Conservation (phyloP, 2,329 filamentous ascomycete genomes). For the Hypoxylon sp. region DNA sequence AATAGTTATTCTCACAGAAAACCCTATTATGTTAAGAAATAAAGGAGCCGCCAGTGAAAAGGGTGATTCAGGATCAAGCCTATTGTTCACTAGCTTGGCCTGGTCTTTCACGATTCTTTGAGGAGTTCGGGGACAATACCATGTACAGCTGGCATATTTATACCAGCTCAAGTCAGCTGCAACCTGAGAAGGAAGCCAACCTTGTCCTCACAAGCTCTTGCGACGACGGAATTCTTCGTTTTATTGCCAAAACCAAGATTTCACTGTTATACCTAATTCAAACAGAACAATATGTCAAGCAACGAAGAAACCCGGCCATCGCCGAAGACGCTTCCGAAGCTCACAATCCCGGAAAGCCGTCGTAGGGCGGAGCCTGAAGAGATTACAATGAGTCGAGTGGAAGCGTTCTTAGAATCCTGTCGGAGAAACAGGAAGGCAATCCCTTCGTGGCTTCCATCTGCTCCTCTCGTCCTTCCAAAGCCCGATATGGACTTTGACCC, state of each 20-base stretch:
- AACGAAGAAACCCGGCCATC: conserved; percentile 22
- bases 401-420: conserved; percentile 27
- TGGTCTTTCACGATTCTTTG: not conserved
- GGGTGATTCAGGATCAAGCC: not conserved
- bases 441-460: conserved; percentile 16
- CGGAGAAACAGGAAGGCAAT: conserved; percentile 23
- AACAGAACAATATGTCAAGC: conserved; percentile 17
- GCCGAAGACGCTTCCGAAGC: conserved; percentile 27
- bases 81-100: not conserved
- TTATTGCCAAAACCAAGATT: not conserved
- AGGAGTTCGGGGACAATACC: conserved; percentile 6
- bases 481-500: not conserved
- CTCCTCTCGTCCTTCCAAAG: not conserved
- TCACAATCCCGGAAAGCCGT: conserved; percentile 17
- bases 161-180: not conserved
- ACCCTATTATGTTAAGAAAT: not conserved
- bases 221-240: not conserved
- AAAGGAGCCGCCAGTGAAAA: not conserved
- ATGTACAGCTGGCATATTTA: conserved; percentile 9
- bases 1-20: not conserved
- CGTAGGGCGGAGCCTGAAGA: conserved; percentile 29
- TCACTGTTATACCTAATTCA: not conserved
- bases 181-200: not conserved
- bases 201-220: not conserved
- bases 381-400: conserved; percentile 28